Evolutionary conservation across 164 flowering plant genomes (phyloP).

Genomic region (Vitis riparia): DNA sequence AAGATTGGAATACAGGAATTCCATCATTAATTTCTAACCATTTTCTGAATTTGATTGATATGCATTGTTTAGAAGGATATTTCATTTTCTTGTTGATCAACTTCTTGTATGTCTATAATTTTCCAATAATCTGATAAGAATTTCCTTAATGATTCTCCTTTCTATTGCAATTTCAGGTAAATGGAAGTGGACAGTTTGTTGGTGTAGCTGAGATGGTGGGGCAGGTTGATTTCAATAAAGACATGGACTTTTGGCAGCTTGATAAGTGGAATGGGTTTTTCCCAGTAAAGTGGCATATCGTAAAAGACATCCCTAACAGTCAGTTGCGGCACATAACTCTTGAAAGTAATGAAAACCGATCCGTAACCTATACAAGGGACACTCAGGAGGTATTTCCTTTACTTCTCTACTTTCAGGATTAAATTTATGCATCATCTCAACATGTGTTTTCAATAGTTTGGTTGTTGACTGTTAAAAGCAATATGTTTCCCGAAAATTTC

Average conservation of each 20-base stretch:
- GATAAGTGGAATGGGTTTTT: constrained; percentile 87
- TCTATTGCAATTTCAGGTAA: constrained; percentile 49
- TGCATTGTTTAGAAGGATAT: not conserved
- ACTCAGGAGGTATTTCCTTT: constrained; percentile 70
- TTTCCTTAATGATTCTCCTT: not conserved
- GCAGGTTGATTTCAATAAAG: constrained; percentile 64
- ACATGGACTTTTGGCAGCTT: constrained; percentile 79
- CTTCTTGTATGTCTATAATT: not conserved
- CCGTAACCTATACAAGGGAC: constrained; percentile 72
- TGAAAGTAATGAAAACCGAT: constrained; percentile 66
- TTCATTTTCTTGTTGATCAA: not conserved
- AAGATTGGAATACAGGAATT: no score
- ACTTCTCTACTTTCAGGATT: not conserved
- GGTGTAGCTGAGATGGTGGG: constrained; percentile 92
- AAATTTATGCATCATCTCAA: not conserved
- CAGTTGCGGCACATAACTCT: constrained; percentile 62
- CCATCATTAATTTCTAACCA: no score
- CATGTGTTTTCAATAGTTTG: no score
- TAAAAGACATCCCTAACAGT: constrained; percentile 69
- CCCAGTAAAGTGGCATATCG: constrained; percentile 76
- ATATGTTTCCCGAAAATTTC: no score
- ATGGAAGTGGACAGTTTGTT: constrained; percentile 79
- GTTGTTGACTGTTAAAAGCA: no score
- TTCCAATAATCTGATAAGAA: not conserved
- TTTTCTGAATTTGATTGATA: no score